phyloP scores from a whole-genome alignment of 208 protist genomes.

The Trypanosoma melophagium region DNA sequence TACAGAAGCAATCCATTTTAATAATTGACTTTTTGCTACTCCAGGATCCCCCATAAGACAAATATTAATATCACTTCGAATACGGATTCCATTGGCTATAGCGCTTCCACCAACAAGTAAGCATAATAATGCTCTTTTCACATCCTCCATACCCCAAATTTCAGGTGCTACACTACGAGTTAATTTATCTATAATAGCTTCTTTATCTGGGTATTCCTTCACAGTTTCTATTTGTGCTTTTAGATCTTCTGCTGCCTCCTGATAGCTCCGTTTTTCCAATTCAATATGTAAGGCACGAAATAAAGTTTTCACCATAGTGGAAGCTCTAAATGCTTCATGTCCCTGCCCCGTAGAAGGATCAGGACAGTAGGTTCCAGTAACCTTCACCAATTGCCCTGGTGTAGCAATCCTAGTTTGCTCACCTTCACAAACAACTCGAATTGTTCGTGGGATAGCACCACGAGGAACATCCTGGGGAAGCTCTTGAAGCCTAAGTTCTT shows the following conservation, averaged over 20 bases:
- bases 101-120: conserved; percentile 98
- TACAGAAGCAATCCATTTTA: conserved; percentile 97
- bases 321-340: conserved; percentile 80
- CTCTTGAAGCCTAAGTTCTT: conserved; percentile 88
- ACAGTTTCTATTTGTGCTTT: conserved; percentile 65
- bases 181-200: conserved; percentile 96
- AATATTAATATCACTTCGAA: conserved; percentile 98
- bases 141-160: conserved; percentile 98
- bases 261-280: conserved; percentile 84
- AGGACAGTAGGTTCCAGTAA: conserved; percentile 81
- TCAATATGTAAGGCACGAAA: conserved; percentile 76
- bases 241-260: conserved; percentile 73
- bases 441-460: conserved; percentile 83
- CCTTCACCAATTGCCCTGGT: conserved; percentile 77
- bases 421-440: conserved; percentile 84
- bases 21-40: conserved; percentile 98
- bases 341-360: conserved; percentile 83
- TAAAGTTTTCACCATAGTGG: conserved; percentile 85
- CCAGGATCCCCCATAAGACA: conserved; percentile 99
- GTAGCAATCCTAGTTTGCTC: conserved; percentile 79
- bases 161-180: conserved; percentile 94
- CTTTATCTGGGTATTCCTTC: conserved; percentile 74
- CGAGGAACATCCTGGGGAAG: conserved; percentile 86
- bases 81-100: conserved; percentile 93
- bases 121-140: conserved; percentile 98